These are phyloP conservation scores for Globisporangium mamillatum DNA, from an alignment of 352 stramenopile species.

Conservation along the genomic window DNA sequence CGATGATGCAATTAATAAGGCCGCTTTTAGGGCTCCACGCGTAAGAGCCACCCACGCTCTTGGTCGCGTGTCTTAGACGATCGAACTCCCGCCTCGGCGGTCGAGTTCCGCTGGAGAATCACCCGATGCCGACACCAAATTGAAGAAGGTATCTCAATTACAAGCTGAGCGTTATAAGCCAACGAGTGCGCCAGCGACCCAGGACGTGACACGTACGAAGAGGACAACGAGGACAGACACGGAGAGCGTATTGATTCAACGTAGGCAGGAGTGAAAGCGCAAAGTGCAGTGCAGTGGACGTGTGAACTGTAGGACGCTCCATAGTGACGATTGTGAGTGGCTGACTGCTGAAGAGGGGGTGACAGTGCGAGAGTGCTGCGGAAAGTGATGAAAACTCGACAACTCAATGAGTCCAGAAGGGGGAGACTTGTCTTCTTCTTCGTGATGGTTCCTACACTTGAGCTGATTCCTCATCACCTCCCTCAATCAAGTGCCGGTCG, in stretches of 20 bases:
- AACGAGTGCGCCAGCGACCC: neutral
- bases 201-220: neutral
- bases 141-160: conserved; percentile 21
- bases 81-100: conserved; percentile 1
- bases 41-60: neutral
- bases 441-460: conserved; percentile 32
- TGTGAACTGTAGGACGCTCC: neutral
- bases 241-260: neutral
- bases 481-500: too few relatives aligned
- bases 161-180: conserved; percentile 7
- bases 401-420: conserved; percentile 9
- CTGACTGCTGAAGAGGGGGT: neutral
- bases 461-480: conserved; percentile 25
- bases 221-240: conserved; percentile 4
- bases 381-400: conserved; percentile 18
- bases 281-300: neutral
- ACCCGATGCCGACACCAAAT: conserved; percentile 15
- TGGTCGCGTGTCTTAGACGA: conserved; percentile 2
- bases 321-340: neutral
- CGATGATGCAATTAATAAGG: conserved; percentile 32
- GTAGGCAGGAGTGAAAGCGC: neutral
- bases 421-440: too few relatives aligned
- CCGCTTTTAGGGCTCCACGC: conserved; percentile 26
- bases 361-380: conserved; percentile 16
- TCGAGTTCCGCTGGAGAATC: conserved; percentile 12